These are phyloP conservation scores for Dendrobium huoshanense DNA, from an alignment of 106 monocot genomes.

Conservation along the genomic window DNA sequence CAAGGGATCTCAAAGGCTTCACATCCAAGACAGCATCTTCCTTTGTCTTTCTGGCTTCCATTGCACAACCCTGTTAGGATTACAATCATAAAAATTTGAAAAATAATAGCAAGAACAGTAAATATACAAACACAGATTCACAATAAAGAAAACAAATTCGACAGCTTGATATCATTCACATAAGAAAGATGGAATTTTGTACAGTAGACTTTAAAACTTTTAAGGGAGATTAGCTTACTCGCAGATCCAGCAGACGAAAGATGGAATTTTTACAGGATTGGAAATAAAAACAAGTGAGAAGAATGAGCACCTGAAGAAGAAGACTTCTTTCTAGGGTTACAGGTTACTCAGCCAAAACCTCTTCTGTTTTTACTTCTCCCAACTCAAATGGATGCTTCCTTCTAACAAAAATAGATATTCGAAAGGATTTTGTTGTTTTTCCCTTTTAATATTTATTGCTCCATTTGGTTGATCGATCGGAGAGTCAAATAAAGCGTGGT, in stretches of 20 bases:
- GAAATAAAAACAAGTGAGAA: background rate
- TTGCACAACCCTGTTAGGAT: background rate
- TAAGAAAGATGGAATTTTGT: background rate
- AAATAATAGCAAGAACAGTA: background rate
- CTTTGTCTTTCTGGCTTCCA: background rate
- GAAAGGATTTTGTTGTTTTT: too few species aligned
- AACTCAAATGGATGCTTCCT: background rate
- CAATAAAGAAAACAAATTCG: too few species aligned
- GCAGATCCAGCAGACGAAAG: background rate
- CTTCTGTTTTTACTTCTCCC: too few species aligned
- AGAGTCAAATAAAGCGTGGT: too few species aligned
- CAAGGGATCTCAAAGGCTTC: conserved; percentile 33
- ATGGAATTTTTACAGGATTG: background rate
- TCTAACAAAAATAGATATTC: background rate
- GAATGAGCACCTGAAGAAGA: background rate
- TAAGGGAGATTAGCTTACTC: background rate
- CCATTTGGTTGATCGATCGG: too few species aligned
- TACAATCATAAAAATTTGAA: background rate
- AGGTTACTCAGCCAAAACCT: too few species aligned
- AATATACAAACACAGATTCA: too few species aligned
- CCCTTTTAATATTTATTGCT: too few species aligned
- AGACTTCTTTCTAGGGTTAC: background rate
- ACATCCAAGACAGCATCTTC: conserved; percentile 24
- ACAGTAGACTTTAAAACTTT: background rate
- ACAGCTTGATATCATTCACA: too few species aligned